phyloP scores from a whole-genome alignment of 768 basidiomycete species.

The Dacryopinax primogenitus region DNA sequence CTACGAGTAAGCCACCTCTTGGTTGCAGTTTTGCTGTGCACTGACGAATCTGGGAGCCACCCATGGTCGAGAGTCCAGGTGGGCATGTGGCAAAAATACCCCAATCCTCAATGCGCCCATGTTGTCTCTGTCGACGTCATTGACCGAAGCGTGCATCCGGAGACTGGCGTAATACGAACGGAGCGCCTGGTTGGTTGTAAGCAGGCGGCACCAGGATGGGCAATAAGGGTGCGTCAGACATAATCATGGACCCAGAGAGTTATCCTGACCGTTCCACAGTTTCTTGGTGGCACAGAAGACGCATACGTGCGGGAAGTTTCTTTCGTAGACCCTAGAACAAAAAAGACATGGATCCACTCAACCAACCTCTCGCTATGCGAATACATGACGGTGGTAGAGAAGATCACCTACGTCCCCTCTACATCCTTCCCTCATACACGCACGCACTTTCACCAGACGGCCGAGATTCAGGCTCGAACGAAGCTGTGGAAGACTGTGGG shows the following conservation, averaged over 20 bases:
- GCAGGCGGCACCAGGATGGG: slow-evolving; percentile 84
- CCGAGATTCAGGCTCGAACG: slow-evolving; percentile 76
- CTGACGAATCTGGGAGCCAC: slow-evolving; percentile 44
- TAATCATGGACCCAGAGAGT: slow-evolving; percentile 6
- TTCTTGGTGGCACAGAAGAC: slow-evolving; percentile 86
- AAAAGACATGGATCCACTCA: slow-evolving; percentile 72
- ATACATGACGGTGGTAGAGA: slow-evolving; percentile 84
- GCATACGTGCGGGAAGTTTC: slow-evolving; percentile 92
- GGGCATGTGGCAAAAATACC: slow-evolving; percentile 93
- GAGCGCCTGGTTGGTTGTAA: slow-evolving; percentile 84
- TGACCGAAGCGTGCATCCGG: slow-evolving; percentile 68
- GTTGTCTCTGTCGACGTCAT: slow-evolving; percentile 78
- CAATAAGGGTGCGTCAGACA: slow-evolving; percentile 59
- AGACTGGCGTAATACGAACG: slow-evolving; percentile 79
- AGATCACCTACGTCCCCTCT: slow-evolving; percentile 72
- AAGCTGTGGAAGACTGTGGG: slow-evolving; percentile 68
- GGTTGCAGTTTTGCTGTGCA: too few relatives aligned
- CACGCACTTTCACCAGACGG: slow-evolving; percentile 78
- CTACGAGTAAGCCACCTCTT: slow-evolving; percentile 1
- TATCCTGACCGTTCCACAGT: slow-evolving; percentile 30
- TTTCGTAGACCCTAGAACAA: slow-evolving; percentile 73
- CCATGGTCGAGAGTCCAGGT: slow-evolving; percentile 84
- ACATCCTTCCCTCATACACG: slow-evolving; percentile 32
- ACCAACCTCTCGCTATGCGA: slow-evolving; percentile 92
- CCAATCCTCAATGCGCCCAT: slow-evolving; percentile 82